phyloP scores from a whole-genome alignment of 352 stramenopile genomes.

The Pythium sukuiense region DNA sequence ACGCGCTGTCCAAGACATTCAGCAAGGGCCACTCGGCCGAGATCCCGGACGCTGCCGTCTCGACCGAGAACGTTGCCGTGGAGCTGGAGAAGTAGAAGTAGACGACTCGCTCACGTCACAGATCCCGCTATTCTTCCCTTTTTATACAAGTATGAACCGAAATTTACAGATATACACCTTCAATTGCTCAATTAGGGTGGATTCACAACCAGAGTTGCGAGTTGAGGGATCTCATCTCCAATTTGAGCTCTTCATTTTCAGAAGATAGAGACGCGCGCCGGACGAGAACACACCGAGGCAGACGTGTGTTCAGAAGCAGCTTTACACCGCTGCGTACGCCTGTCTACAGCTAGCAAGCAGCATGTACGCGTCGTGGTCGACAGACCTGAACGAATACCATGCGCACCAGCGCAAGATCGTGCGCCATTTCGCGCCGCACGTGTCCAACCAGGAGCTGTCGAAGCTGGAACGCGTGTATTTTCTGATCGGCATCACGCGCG shows the following conservation, averaged over 20 bases:
- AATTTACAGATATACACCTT: conserved; percentile 14
- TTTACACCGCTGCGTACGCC: background rate
- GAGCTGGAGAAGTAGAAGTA: conserved; percentile 22
- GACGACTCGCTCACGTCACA: conserved; percentile 1
- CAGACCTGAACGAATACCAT: conserved; percentile 36
- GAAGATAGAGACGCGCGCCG: conserved; percentile 21
- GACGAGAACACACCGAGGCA: background rate
- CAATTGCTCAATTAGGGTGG: conserved; percentile 13
- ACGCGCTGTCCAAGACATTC: conserved; percentile 74
- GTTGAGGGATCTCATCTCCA: conserved; percentile 14
- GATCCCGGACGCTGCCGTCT: conserved; percentile 13
- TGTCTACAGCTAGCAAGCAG: background rate
- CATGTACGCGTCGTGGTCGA: conserved; percentile 37
- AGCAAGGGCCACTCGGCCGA: conserved; percentile 48
- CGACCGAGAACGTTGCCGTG: conserved; percentile 29
- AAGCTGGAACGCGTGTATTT: conserved; percentile 63
- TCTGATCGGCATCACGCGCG: conserved; percentile 44
- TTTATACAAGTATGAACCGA: conserved; percentile 22
- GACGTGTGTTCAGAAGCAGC: too few relatives aligned
- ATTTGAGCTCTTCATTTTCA: conserved; percentile 2
- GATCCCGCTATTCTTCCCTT: conserved; percentile 6
- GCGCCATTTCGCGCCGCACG: conserved; percentile 65
- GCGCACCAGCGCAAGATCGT: conserved; percentile 75
- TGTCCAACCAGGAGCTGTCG: conserved; percentile 50
- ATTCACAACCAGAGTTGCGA: conserved; percentile 11